These are phyloP conservation scores for Pistacia integerrima DNA, from an alignment of 345 rosid species.

Conservation along the genomic window DNA sequence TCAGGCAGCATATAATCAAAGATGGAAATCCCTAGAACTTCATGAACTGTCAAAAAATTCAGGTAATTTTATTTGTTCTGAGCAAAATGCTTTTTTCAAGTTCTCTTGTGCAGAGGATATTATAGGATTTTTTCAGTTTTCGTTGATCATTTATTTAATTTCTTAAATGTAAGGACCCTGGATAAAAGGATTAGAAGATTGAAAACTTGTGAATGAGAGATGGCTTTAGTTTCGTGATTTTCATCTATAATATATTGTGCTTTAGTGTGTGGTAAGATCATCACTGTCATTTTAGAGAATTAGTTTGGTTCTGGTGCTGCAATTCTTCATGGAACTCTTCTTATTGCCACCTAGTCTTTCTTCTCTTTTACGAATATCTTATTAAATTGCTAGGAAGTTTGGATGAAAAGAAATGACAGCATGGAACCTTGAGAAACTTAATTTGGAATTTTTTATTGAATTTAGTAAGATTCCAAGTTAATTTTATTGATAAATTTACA, in stretches of 20 bases:
- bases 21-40: constrained; percentile 52
- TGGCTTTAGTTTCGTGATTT: background rate
- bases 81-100: background rate
- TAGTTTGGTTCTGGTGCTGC: background rate
- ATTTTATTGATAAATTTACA: background rate
- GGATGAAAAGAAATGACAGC: background rate
- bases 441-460: background rate
- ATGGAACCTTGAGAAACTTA: background rate
- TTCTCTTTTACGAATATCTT: background rate
- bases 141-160: too few species aligned
- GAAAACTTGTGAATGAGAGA: background rate
- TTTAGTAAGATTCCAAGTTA: too few species aligned
- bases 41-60: constrained; percentile 40
- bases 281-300: background rate
- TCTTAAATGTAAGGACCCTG: background rate
- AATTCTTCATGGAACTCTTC: background rate
- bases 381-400: background rate
- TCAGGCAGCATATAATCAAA: constrained; percentile 50
- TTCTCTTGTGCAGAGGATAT: background rate
- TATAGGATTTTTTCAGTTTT: background rate
- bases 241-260: background rate
- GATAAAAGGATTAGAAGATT: background rate
- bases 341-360: background rate
- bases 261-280: background rate
- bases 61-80: constrained; percentile 35